phyloP scores from a whole-genome alignment of 2,329 filamentous ascomycete genomes.

The Penicillium polonicum region DNA sequence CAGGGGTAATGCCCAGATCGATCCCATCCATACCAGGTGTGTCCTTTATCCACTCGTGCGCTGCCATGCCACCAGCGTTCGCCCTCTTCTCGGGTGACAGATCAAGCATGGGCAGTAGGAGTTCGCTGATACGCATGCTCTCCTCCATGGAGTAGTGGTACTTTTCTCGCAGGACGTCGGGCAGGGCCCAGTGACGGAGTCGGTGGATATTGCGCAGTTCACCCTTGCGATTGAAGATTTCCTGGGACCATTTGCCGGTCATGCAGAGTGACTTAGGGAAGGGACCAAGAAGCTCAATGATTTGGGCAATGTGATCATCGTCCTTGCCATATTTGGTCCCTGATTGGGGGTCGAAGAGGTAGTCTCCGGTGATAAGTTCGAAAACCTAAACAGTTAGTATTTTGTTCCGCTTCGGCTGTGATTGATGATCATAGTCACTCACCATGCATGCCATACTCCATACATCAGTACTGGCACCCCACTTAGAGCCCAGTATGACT shows the following conservation, averaged over 20 bases:
- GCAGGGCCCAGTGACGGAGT: constrained; percentile 89
- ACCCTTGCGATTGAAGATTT: constrained; percentile 97
- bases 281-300: constrained; percentile 90
- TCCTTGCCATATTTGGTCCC: constrained; percentile 99
- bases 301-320: constrained; percentile 98
- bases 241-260: constrained; percentile 94
- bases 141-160: constrained; percentile 92
- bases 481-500: constrained; percentile 93
- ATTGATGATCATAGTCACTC: constrained; percentile 34
- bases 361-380: constrained; percentile 96
- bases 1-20: constrained; percentile 72
- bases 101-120: constrained; percentile 88
- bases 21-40: constrained; percentile 85
- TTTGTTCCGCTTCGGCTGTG: neutral
- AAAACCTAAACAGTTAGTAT: constrained; percentile 65
- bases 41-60: constrained; percentile 77
- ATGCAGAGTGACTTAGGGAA: constrained; percentile 92
- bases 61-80: constrained; percentile 93
- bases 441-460: constrained; percentile 99
- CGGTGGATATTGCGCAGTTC: constrained; percentile 97
- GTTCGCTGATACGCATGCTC: constrained; percentile 72
- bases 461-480: constrained; percentile 98
- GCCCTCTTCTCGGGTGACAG: constrained; percentile 83
- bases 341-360: constrained; percentile 96
- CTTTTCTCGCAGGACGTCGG: constrained; percentile 91